These are phyloP conservation scores for Eleusine coracana DNA, from an alignment of 176 grass and related monocot species.

Conservation along the genomic window DNA sequence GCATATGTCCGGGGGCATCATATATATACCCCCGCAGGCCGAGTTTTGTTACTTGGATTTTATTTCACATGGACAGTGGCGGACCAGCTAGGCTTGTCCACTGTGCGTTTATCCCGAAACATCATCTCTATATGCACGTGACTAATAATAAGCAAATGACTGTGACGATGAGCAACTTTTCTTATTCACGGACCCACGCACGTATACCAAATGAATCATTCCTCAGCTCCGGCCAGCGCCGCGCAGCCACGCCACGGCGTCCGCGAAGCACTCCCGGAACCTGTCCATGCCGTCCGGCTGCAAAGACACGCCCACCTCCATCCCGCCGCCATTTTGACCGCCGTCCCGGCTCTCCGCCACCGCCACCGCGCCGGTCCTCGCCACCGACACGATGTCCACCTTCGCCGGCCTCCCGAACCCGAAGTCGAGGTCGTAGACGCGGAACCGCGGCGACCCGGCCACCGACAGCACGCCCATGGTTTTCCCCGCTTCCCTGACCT, in stretches of 20 bases:
- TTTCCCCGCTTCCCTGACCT: neutral
- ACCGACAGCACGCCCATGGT: neutral
- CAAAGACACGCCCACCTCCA: constrained; percentile 61
- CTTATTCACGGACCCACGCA: no score
- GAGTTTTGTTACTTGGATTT: no score
- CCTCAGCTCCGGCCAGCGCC: neutral
- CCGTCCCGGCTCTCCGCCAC: constrained; percentile 42
- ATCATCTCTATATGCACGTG: no score
- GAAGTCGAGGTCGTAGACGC: constrained; percentile 61
- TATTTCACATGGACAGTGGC: no score
- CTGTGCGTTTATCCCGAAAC: no score
- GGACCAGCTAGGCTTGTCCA: no score
- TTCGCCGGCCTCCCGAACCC: constrained; percentile 56
- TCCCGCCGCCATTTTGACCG: neutral
- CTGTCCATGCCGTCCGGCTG: constrained; percentile 41
- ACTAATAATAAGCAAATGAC: no score
- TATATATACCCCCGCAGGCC: no score
- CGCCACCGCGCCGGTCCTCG: constrained; percentile 38
- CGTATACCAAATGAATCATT: neutral
- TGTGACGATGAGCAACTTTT: no score
- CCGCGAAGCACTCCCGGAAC: constrained; percentile 40
- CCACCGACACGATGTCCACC: constrained; percentile 55
- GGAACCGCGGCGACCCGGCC: constrained; percentile 56
- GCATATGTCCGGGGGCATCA: no score
- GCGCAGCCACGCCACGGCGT: constrained; percentile 22